These are phyloP conservation scores for Aspergillus kassunensis DNA, from an alignment of 495 filamentous ascomycete genomes.

Conservation along the genomic window DNA sequence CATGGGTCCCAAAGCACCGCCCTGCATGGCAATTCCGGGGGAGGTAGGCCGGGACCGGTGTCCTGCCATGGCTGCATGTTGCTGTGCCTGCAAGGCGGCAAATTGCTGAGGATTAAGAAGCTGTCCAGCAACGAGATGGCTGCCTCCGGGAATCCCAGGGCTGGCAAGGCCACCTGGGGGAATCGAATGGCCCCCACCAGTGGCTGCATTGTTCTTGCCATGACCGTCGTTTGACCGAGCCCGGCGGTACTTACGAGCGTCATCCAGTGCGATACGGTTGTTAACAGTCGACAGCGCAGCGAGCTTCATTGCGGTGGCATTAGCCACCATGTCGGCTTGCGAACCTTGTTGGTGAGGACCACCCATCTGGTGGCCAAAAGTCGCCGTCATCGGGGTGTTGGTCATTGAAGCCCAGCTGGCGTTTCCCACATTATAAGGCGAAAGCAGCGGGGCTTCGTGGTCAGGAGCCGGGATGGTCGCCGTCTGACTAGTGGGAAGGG, in stretches of 20 bases:
- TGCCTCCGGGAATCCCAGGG: slow-evolving; percentile 55
- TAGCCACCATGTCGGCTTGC: slow-evolving; percentile 97
- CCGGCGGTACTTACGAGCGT: slow-evolving; percentile 89
- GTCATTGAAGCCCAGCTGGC: slow-evolving; percentile 98
- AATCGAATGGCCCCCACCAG: slow-evolving; percentile 26
- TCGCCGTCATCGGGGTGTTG: slow-evolving; percentile 93
- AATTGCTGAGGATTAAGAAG: slow-evolving; percentile 80
- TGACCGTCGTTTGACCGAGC: slow-evolving; percentile 86
- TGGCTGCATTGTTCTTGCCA: slow-evolving; percentile 38
- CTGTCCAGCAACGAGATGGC: slow-evolving; percentile 83
- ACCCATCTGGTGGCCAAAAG: slow-evolving; percentile 59
- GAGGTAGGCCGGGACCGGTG: slow-evolving; percentile 90
- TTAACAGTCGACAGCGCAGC: slow-evolving; percentile 96
- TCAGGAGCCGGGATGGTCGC: slow-evolving; percentile 76
- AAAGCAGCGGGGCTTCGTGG: slow-evolving; percentile 79
- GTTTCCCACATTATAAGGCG: slow-evolving; percentile 77
- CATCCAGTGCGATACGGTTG: slow-evolving; percentile 94
- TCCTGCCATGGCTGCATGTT: slow-evolving; percentile 70
- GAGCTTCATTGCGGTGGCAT: slow-evolving; percentile 98
- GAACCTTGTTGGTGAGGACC: slow-evolving; percentile 41
- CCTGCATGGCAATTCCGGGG: slow-evolving; percentile 82
- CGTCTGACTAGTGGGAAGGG: slow-evolving; percentile 70
- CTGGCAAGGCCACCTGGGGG: slow-evolving; percentile 49
- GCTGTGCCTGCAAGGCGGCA: slow-evolving; percentile 78
- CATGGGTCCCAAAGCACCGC: slow-evolving; percentile 58